phyloP scores from a whole-genome alignment of 1,284 basidiomycete species.

The Melampsora larici-populina region DNA sequence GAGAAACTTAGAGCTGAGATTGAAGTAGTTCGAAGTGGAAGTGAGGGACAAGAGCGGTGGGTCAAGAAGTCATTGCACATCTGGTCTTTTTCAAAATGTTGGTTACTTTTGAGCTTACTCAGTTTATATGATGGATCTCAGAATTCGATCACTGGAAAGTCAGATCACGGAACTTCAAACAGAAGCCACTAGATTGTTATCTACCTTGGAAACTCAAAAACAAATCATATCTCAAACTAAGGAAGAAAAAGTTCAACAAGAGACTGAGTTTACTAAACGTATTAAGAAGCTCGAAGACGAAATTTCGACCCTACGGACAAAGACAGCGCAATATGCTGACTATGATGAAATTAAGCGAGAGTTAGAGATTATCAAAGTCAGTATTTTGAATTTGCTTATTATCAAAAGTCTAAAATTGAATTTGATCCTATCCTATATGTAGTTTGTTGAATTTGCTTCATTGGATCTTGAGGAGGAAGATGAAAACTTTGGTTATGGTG shows the following conservation, averaged over 20 bases:
- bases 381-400: slow-evolving; percentile 44
- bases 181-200: slow-evolving; percentile 68
- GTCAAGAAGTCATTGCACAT: slow-evolving; percentile 46
- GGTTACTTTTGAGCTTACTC: neutral
- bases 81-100: slow-evolving; percentile 3
- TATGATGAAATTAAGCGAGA: slow-evolving; percentile 96
- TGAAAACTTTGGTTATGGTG: slow-evolving; percentile 55
- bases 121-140: slow-evolving; percentile 50
- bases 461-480: slow-evolving; percentile 64
- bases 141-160: slow-evolving; percentile 67
- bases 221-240: slow-evolving; percentile 60
- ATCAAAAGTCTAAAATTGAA: neutral
- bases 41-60: slow-evolving; percentile 70
- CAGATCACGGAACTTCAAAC: slow-evolving; percentile 70
- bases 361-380: slow-evolving; percentile 91
- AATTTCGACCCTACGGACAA: slow-evolving; percentile 65
- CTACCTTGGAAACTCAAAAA: slow-evolving; percentile 69
- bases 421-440: neutral
- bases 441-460: slow-evolving; percentile 46
- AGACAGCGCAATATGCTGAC: slow-evolving; percentile 70
- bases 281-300: slow-evolving; percentile 56
- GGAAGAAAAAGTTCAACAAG: slow-evolving; percentile 59
- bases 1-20: slow-evolving; percentile 89
- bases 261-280: slow-evolving; percentile 65
- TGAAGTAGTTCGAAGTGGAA: slow-evolving; percentile 76